phyloP scores from a whole-genome alignment of 148 eudicot genomes.

The Limonium bicolor region DNA sequence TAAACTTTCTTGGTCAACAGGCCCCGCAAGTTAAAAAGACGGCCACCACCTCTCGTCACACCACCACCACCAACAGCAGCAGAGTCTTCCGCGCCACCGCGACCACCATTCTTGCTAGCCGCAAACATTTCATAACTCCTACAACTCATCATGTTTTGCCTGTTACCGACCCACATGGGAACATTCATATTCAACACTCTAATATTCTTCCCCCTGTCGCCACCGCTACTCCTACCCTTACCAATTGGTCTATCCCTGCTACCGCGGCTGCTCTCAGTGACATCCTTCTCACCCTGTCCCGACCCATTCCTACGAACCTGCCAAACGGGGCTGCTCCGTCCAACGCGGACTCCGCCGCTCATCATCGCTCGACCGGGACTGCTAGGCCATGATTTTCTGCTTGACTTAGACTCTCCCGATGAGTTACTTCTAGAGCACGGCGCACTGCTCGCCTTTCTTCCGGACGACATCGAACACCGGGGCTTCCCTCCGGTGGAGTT shows the following conservation, averaged over 20 bases:
- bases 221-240: constrained; percentile 1
- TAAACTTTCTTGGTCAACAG: constrained; percentile 58
- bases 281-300: constrained; percentile 9
- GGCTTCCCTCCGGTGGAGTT: constrained; percentile 15
- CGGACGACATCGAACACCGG: not conserved
- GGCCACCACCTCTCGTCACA: constrained; percentile 25
- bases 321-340: constrained; percentile 89
- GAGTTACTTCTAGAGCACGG: constrained; percentile 95
- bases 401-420: constrained; percentile 57
- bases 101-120: constrained; percentile 8
- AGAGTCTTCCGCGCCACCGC: not conserved
- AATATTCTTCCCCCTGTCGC: constrained; percentile 6
- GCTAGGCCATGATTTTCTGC: constrained; percentile 29
- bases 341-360: constrained; percentile 49
- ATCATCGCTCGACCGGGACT: constrained; percentile 33
- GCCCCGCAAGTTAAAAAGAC: constrained; percentile 48
- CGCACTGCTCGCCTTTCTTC: constrained; percentile 73
- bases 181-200: constrained; percentile 47
- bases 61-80: constrained; percentile 11
- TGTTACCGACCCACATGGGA: constrained; percentile 63
- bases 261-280: constrained; percentile 17
- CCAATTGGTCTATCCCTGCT: not conserved
- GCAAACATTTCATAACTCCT: constrained; percentile 32
- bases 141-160: constrained; percentile 38
- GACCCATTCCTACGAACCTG: constrained; percentile 26